Percentiles rank a stretch among this genome's conserved stretches.
Conservation (phyloP, 768 basidiomycete species). For the Podaxis sp. region DNA sequence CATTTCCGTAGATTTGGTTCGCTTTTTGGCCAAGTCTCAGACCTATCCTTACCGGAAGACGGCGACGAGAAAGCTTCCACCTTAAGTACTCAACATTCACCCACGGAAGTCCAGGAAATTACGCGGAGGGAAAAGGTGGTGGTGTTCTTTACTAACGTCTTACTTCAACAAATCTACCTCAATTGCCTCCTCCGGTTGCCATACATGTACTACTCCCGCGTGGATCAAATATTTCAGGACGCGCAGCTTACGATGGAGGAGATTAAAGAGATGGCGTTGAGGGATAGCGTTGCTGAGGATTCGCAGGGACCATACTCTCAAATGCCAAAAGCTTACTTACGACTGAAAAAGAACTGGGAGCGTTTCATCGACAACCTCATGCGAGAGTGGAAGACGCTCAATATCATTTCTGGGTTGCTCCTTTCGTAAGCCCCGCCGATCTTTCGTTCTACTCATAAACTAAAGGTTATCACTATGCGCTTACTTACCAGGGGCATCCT, state of each 20-base stretch:
- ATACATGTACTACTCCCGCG: constrained; percentile 62
- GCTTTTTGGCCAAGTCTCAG: not conserved
- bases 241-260: constrained; percentile 60
- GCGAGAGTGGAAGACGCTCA: constrained; percentile 17
- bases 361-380: constrained; percentile 15
- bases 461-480: not conserved
- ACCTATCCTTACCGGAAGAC: not conserved
- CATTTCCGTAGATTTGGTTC: not conserved
- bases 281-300: constrained; percentile 17
- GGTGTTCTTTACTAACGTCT: constrained; percentile 7
- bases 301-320: constrained; percentile 3
- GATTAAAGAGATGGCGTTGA: constrained; percentile 42
- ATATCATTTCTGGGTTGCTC: constrained; percentile 17
- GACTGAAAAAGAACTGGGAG: constrained; percentile 19
- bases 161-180: constrained; percentile 29
- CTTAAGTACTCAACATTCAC: not conserved
- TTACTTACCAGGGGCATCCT: constrained; percentile 25
- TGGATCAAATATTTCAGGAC: constrained; percentile 62
- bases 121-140: not conserved
- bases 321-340: constrained; percentile 18
- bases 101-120: not conserved
- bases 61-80: not conserved
- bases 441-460: not conserved
- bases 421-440: constrained; percentile 11
- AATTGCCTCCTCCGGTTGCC: constrained; percentile 52